These are phyloP conservation scores for Truncatella angustata DNA, from an alignment of 2,329 filamentous ascomycete species.

Conservation along the genomic window DNA sequence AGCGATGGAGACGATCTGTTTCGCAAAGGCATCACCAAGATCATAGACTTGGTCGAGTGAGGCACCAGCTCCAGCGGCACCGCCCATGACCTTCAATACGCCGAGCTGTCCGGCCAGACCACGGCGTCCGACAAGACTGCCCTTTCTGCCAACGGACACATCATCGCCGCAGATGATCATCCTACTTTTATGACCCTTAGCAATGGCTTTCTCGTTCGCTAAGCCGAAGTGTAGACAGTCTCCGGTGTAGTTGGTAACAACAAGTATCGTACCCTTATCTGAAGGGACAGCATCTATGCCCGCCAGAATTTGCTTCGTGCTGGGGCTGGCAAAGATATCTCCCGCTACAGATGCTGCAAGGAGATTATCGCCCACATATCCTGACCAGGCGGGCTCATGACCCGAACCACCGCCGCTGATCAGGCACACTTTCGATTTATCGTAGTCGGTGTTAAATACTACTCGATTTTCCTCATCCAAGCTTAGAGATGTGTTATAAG, in stretches of 20 bases:
- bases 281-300: slow-evolving; percentile 56
- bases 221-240: slow-evolving; percentile 63
- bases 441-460: slow-evolving; percentile 46
- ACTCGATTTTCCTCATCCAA: slow-evolving; percentile 51
- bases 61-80: slow-evolving; percentile 44
- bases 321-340: slow-evolving; percentile 63
- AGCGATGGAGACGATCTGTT: slow-evolving; percentile 55
- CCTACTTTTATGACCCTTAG: slow-evolving; percentile 50
- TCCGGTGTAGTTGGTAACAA: slow-evolving; percentile 65
- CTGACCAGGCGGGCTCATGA: slow-evolving; percentile 62
- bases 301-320: slow-evolving; percentile 60
- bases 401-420: slow-evolving; percentile 56
- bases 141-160: slow-evolving; percentile 59
- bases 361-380: slow-evolving; percentile 61
- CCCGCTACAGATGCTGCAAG: slow-evolving; percentile 60
- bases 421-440: slow-evolving; percentile 45
- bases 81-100: slow-evolving; percentile 57
- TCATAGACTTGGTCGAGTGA: slow-evolving; percentile 49
- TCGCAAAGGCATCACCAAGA: slow-evolving; percentile 47
- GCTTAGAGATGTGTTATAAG: slow-evolving; percentile 50
- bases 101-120: slow-evolving; percentile 61
- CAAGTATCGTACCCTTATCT: slow-evolving; percentile 54
- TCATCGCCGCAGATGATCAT: slow-evolving; percentile 65
- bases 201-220: slow-evolving; percentile 56
- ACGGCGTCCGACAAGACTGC: slow-evolving; percentile 57